Percentiles rank a stretch among this genome's conserved stretches.
These are phyloP conservation scores for Coffea eugenioides DNA, from an alignment of 257 asterid species.

Conservation along the genomic window DNA sequence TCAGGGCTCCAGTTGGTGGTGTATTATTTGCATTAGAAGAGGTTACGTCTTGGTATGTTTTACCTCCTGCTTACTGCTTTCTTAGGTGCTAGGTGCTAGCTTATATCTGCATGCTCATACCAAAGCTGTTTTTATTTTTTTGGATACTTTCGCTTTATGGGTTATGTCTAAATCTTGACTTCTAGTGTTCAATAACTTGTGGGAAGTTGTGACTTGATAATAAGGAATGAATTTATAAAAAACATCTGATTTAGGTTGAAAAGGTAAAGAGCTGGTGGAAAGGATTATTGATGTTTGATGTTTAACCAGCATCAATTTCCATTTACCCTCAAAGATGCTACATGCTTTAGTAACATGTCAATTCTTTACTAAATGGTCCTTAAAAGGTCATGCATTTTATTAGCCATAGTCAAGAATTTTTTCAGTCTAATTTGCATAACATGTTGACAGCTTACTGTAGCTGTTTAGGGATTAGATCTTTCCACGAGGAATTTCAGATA, in stretches of 20 bases:
- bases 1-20: constrained; percentile 99
- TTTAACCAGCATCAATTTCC: background rate
- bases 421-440: background rate
- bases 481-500: background rate
- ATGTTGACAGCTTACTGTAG: background rate
- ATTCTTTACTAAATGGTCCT: background rate
- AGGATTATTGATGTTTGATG: background rate
- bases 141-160: background rate
- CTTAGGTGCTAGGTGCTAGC: background rate
- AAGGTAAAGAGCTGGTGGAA: background rate
- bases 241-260: background rate
- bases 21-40: constrained; percentile 97
- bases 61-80: constrained; percentile 21
- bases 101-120: background rate
- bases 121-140: background rate
- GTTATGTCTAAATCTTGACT: background rate
- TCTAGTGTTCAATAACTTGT: background rate
- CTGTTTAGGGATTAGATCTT: background rate
- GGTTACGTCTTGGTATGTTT: constrained; percentile 90
- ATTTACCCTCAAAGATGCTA: background rate
- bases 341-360: background rate
- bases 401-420: background rate
- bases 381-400: background rate
- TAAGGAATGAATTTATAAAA: background rate
- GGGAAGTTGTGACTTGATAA: background rate